A percentile compares a stretch with the other conserved stretches of the same genome.
phyloP scores from a whole-genome alignment of 352 stramenopile species.

The Pythium folliculosum region DNA sequence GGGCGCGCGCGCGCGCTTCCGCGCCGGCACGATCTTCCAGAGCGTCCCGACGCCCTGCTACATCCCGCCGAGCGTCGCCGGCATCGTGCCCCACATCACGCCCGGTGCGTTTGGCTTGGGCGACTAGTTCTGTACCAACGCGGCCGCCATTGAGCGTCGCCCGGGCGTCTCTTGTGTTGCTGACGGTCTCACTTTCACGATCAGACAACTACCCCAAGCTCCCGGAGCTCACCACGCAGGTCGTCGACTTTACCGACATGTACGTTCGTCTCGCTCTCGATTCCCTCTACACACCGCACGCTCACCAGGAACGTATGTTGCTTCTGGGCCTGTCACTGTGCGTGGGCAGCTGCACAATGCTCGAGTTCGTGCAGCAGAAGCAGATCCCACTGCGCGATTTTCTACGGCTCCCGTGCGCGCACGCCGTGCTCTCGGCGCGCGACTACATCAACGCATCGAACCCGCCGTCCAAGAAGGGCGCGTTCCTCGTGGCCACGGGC shows the following conservation, averaged over 20 bases:
- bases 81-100: conserved; percentile 73
- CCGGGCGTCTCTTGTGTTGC: no score
- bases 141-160: no score
- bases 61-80: conserved; percentile 61
- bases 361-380: conserved; percentile 41
- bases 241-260: conserved; percentile 78
- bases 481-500: conserved; percentile 61
- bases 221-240: conserved; percentile 53
- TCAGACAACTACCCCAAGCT: conserved; percentile 70
- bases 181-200: not conserved
- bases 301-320: not conserved
- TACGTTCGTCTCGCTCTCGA: conserved; percentile 16
- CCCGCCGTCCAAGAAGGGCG: conserved; percentile 52
- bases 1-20: conserved; percentile 34
- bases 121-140: no score
- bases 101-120: conserved; percentile 35
- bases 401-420: conserved; percentile 44
- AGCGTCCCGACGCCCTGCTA: conserved; percentile 66
- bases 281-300: no score
- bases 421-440: conserved; percentile 65
- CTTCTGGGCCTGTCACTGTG: no score
- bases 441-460: conserved; percentile 72
- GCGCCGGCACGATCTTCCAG: conserved; percentile 36
- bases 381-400: conserved; percentile 49
- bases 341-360: conserved; percentile 26